A percentile compares a stretch with the other conserved stretches of the same genome.
Conservation (phyloP, 2,329 filamentous ascomycete species). For the Aspergillus fumigatus region DNA sequence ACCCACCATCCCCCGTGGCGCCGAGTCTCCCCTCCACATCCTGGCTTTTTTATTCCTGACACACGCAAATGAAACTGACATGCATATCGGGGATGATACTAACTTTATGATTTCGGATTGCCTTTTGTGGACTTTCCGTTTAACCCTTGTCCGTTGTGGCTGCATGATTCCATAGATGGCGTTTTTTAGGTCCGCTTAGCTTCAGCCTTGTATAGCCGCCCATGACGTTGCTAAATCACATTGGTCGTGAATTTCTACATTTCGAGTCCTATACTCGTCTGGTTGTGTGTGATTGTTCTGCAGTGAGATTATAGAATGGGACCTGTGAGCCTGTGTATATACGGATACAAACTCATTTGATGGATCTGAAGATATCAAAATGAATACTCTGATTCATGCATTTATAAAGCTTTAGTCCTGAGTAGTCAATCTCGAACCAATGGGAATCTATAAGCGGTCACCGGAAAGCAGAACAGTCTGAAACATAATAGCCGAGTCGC, state of each 20-base stretch:
- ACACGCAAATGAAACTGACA: neutral
- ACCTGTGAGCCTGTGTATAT: neutral
- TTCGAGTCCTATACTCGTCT: too few relatives aligned
- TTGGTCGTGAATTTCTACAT: neutral
- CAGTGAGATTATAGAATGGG: neutral
- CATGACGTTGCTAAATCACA: neutral
- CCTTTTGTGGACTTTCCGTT: slow-evolving; percentile 8
- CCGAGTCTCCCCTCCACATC: neutral
- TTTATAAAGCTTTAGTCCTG: neutral
- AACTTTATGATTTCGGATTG: slow-evolving; percentile 5
- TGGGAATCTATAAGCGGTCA: neutral
- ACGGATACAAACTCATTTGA: neutral
- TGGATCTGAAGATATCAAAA: neutral
- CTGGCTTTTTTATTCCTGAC: neutral
- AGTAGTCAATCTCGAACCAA: neutral
- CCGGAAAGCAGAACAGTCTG: neutral
- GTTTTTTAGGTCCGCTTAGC: neutral
- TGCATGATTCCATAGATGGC: neutral
- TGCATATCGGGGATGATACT: neutral
- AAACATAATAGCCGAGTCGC: neutral
- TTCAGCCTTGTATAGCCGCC: neutral
- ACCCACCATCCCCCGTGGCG: neutral
- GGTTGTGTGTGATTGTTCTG: neutral
- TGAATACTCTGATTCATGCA: neutral
- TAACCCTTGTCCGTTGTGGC: neutral